phyloP scores from a whole-genome alignment of 352 stramenopile genomes.

The Phytophthora nicotianae region DNA sequence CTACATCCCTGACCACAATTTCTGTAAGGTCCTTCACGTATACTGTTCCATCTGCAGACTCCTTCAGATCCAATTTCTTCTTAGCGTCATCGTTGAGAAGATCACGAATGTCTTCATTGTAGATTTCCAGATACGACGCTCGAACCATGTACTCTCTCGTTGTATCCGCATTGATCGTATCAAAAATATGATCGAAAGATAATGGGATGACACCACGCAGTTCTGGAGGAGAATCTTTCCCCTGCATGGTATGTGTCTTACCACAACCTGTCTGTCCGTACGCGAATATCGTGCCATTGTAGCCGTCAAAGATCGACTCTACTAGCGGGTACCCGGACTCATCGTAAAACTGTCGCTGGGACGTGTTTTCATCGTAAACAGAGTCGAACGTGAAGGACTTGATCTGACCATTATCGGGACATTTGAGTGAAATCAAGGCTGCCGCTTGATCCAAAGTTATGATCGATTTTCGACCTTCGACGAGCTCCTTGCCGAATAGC shows the following conservation, averaged over 20 bases:
- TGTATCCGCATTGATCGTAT: conserved; percentile 77
- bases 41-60: conserved; percentile 77
- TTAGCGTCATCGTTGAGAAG: conserved; percentile 82
- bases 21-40: conserved; percentile 92
- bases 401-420: conserved; percentile 71
- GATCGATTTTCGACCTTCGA: conserved; percentile 84
- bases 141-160: conserved; percentile 83
- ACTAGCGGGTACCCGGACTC: conserved; percentile 87
- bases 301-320: conserved; percentile 91
- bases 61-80: conserved; percentile 87
- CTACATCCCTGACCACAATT: conserved; percentile 74
- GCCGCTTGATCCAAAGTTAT: conserved; percentile 73
- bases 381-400: conserved; percentile 92
- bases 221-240: conserved; percentile 73
- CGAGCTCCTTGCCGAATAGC: conserved; percentile 85
- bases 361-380: conserved; percentile 89
- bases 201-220: conserved; percentile 82
- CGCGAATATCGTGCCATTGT: conserved; percentile 93
- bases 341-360: conserved; percentile 87
- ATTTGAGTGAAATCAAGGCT: conserved; percentile 76
- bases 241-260: conserved; percentile 89
- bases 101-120: conserved; percentile 95
- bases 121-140: conserved; percentile 94
- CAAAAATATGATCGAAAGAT: conserved; percentile 89
- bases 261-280: conserved; percentile 89